A percentile compares a stretch with the other conserved stretches of the same genome.
Conservation (phyloP, 805 yeast species). For the Metschnikowia cerradonensis region DNA sequence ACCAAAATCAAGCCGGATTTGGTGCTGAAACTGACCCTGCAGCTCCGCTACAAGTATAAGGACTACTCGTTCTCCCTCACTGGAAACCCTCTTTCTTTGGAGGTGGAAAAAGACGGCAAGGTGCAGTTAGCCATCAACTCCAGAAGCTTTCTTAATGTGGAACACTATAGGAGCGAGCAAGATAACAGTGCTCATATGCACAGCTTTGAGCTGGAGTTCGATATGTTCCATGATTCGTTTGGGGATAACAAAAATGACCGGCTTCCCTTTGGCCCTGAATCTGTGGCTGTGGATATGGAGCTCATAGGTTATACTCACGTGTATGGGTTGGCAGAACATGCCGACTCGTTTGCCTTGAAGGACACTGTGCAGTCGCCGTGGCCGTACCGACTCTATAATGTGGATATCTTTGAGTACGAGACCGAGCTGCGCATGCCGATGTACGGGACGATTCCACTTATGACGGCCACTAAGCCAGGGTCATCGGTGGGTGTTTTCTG, state of each 20-base stretch:
- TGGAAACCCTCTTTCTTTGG: slow-evolving; percentile 48
- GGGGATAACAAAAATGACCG: slow-evolving; percentile 61
- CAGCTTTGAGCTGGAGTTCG: slow-evolving; percentile 58
- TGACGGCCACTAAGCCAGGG: slow-evolving; percentile 61
- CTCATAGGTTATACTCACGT: slow-evolving; percentile 60
- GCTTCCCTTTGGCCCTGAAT: slow-evolving; percentile 82
- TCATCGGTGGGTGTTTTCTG: slow-evolving; percentile 78
- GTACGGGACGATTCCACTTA: slow-evolving; percentile 93
- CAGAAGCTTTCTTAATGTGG: slow-evolving; percentile 68
- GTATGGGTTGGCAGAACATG: slow-evolving; percentile 97
- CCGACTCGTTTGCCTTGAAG: slow-evolving; percentile 69
- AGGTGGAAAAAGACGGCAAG: slow-evolving; percentile 42
- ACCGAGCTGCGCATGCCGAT: slow-evolving; percentile 77
- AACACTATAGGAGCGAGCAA: slow-evolving; percentile 58
- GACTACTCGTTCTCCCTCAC: slow-evolving; percentile 42
- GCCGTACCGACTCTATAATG: slow-evolving; percentile 88
- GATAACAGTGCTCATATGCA: slow-evolving; percentile 26
- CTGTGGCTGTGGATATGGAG: slow-evolving; percentile 74
- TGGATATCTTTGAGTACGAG: slow-evolving; percentile 93
- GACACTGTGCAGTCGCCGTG: slow-evolving; percentile 56
- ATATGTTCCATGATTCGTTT: slow-evolving; percentile 70
- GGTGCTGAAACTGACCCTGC: slow-evolving; percentile 5
- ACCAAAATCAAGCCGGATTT: neutral
- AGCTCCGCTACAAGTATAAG: slow-evolving; percentile 33
- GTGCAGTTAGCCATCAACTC: slow-evolving; percentile 62